phyloP scores from a whole-genome alignment of 1,139 yeast species.

The Pichia sp. region DNA sequence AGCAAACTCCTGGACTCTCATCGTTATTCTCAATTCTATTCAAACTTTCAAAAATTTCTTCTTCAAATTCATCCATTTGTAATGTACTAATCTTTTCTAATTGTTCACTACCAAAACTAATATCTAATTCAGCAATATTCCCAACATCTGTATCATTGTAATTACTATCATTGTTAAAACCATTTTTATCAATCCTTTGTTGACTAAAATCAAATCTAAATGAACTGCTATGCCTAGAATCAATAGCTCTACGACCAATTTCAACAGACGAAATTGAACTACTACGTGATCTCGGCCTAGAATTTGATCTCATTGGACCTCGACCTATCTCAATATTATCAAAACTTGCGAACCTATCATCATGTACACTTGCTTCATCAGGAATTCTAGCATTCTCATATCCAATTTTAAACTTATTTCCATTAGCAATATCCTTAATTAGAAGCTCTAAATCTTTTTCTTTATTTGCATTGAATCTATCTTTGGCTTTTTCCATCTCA shows the following conservation, averaged over 20 bases:
- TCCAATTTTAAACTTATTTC: neutral
- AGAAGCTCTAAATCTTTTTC: neutral
- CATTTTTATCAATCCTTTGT: conserved; percentile 1
- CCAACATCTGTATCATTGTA: conserved; percentile 1
- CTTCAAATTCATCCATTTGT: neutral
- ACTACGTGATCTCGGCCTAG: conserved; percentile 14
- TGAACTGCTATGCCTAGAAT: conserved; percentile 10
- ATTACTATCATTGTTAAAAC: neutral
- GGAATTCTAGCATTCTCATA: too few species aligned
- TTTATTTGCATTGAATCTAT: neutral
- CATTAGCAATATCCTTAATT: neutral
- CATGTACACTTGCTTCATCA: too few species aligned
- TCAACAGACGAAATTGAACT: conserved; percentile 25
- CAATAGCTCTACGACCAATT: conserved; percentile 21
- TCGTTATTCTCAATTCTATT: neutral
- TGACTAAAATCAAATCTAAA: conserved; percentile 14
- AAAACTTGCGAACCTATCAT: neutral
- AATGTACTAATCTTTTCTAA: neutral
- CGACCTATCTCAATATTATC: conserved; percentile 9
- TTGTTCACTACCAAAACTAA: conserved; percentile 1
- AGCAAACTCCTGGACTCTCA: too few species aligned
- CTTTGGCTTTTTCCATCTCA: neutral
- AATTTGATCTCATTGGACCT: conserved; percentile 6
- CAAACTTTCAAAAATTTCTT: neutral
- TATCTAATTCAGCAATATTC: conserved; percentile 13